These are phyloP conservation scores for Lanmaoa rubissima DNA, from an alignment of 768 basidiomycete species.

Conservation along the genomic window DNA sequence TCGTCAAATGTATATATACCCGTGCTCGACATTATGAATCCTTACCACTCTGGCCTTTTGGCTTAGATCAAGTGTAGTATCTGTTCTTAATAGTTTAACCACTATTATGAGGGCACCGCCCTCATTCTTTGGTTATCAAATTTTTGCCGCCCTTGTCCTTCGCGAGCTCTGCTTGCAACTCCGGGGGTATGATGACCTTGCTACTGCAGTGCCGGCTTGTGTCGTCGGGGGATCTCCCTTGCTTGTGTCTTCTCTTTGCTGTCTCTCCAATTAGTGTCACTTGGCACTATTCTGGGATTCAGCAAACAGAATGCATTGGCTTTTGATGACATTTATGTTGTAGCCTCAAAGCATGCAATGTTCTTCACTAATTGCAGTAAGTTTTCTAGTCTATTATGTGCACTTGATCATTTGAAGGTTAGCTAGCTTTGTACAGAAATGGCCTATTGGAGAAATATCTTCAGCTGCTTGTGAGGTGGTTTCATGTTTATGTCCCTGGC, in stretches of 20 bases:
- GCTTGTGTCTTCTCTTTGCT: constrained; percentile 15
- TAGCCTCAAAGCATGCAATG: too few species aligned
- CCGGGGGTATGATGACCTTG: constrained; percentile 38
- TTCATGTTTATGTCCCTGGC: too few species aligned
- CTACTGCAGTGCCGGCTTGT: constrained; percentile 44
- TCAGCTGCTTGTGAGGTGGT: too few species aligned
- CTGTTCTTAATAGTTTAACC: constrained; percentile 65
- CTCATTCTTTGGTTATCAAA: constrained; percentile 54
- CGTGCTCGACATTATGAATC: constrained; percentile 2
- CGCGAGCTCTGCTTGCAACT: constrained; percentile 43
- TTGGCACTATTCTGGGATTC: not conserved
- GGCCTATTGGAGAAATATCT: too few species aligned
- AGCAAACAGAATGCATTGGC: constrained; percentile 10
- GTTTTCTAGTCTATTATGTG: too few species aligned
- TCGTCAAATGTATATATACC: constrained; percentile 2
- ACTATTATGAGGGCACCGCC: constrained; percentile 57
- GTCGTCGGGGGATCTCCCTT: constrained; percentile 54
- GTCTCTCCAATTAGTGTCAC: not conserved
- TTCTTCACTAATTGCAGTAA: too few species aligned
- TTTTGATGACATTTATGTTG: too few species aligned
- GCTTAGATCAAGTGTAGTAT: constrained; percentile 80
- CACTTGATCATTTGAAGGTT: too few species aligned
- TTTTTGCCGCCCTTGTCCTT: constrained; percentile 28
- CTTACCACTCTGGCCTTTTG: constrained; percentile 49
- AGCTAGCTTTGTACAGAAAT: too few species aligned